Conservation (phyloP, 805 yeast genomes). For the Sugiyamaella marilandica region DNA sequence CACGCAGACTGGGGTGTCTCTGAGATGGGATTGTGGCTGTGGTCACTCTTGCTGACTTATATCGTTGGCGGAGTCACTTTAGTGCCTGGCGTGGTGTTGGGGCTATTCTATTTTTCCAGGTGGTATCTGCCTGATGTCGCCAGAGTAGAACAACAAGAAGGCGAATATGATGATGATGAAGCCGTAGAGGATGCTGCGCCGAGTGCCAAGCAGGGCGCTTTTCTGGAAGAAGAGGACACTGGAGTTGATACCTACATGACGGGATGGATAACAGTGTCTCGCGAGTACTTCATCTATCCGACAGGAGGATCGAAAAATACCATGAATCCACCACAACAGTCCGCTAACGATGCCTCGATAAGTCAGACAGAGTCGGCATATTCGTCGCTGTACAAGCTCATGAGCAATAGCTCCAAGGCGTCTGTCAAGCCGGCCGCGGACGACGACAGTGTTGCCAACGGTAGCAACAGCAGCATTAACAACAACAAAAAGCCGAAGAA, state of each 20-base stretch:
- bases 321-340: conserved; percentile 20
- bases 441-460: neutral
- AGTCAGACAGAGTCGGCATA: conserved; percentile 51
- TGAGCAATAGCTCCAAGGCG: conserved; percentile 32
- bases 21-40: neutral
- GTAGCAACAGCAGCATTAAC: neutral
- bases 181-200: conserved; percentile 38
- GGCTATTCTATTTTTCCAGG: conserved; percentile 39
- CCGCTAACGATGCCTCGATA: conserved; percentile 31
- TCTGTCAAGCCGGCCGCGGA: neutral
- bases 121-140: conserved; percentile 31
- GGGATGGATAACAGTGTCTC: conserved; percentile 85
- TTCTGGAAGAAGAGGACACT: conserved; percentile 54
- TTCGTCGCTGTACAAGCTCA: conserved; percentile 55
- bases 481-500: conserved; percentile 10
- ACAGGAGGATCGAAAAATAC: conserved; percentile 33
- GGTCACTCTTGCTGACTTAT: conserved; percentile 38
- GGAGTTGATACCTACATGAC: conserved; percentile 57
- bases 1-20: neutral
- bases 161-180: conserved; percentile 25
- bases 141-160: conserved; percentile 16
- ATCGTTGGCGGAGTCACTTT: conserved; percentile 79
- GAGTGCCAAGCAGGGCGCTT: conserved; percentile 41
- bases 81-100: conserved; percentile 51
- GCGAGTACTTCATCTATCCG: conserved; percentile 59